Percentiles rank a stretch among this genome's conserved stretches.
Conservation (phyloP, 768 basidiomycete species). For the Suillus hirtellus region DNA sequence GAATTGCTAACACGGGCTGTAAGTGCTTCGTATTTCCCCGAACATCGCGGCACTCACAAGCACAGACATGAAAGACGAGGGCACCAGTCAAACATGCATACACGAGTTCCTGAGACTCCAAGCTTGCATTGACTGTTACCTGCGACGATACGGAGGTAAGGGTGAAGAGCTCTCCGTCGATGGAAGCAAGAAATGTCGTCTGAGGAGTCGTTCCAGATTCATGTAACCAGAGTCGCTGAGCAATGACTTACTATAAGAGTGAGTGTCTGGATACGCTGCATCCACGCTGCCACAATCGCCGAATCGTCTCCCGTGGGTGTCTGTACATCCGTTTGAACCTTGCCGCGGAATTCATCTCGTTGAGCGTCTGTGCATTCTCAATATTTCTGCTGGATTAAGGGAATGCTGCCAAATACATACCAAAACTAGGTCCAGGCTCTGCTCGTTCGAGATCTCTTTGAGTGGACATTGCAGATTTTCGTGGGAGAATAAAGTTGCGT, state of each 20-base stretch:
- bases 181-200: conserved; percentile 31
- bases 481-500: background rate
- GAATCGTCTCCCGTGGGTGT: conserved; percentile 13
- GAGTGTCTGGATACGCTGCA: conserved; percentile 27
- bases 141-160: conserved; percentile 24
- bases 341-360: background rate
- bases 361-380: background rate
- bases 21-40: background rate
- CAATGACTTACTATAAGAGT: conserved; percentile 25
- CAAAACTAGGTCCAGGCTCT: background rate
- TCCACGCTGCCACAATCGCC: conserved; percentile 26
- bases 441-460: conserved; percentile 2
- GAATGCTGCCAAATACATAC: background rate
- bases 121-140: conserved; percentile 16
- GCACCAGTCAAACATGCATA: conserved; percentile 34
- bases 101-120: conserved; percentile 22
- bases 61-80: conserved; percentile 32
- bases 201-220: conserved; percentile 11
- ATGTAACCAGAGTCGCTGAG: background rate
- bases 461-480: conserved; percentile 33
- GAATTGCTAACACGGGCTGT: conserved; percentile 19
- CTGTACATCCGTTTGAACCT: background rate
- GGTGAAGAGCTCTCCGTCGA: conserved; percentile 31
- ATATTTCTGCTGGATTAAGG: background rate
- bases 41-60: conserved; percentile 20